phyloP scores from a whole-genome alignment of 768 basidiomycete species.

The Mycena pura region DNA sequence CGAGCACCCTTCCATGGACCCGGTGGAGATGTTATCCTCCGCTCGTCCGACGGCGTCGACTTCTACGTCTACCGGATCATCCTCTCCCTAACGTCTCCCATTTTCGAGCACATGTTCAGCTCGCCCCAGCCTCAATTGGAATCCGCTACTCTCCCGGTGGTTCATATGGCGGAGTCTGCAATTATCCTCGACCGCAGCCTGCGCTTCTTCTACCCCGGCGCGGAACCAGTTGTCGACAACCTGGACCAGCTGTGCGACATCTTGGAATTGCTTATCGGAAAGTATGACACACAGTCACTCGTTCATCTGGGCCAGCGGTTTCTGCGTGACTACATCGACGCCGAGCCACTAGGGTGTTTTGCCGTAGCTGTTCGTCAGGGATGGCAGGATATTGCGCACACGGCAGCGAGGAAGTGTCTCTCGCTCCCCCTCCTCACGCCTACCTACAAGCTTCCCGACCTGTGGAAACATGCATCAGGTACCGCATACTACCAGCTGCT shows the following conservation, averaged over 20 bases:
- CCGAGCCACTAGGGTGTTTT: not conserved
- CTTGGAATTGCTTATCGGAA: not conserved
- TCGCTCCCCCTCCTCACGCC: not conserved
- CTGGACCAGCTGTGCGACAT: conserved; percentile 2
- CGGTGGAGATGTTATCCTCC: conserved; percentile 26
- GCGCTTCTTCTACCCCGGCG: conserved; percentile 3
- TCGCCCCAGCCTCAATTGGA: conserved; percentile 15
- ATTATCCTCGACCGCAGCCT: not conserved
- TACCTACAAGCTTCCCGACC: not conserved
- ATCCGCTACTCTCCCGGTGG: not conserved
- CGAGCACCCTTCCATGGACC: not conserved
- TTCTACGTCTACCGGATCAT: conserved; percentile 26
- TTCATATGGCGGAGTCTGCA: not conserved
- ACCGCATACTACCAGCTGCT: not conserved
- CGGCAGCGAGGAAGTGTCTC: not conserved
- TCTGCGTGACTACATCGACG: conserved; percentile 1
- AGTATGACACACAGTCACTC: not conserved
- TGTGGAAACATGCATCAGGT: not conserved
- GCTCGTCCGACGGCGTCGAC: conserved; percentile 22
- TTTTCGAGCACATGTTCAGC: conserved; percentile 31
- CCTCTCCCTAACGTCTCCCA: conserved; percentile 28
- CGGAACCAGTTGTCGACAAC: not conserved
- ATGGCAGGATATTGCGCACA: not conserved
- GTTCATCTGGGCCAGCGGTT: not conserved
- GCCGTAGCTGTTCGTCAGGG: not conserved